Evolutionary conservation across 208 protist genomes (phyloP).

Genomic region (Trypanosoma lewisi): DNA sequence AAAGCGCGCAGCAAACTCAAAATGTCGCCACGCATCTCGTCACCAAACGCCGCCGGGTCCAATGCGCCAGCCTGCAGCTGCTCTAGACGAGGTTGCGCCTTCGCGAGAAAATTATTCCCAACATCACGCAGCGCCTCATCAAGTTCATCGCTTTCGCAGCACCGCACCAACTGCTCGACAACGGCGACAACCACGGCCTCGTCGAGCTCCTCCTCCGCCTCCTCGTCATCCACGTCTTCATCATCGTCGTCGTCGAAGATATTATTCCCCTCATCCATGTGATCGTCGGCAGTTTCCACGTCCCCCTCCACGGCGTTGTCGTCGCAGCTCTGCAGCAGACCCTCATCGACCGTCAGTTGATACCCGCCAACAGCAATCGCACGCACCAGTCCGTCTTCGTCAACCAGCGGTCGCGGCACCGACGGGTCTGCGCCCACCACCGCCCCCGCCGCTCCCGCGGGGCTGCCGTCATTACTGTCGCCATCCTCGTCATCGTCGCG

Average conservation of each 20-base stretch:
- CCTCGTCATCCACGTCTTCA: constrained; percentile 56
- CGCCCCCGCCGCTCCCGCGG: not conserved
- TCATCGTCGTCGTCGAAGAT: constrained; percentile 28
- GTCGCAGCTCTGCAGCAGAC: constrained; percentile 37
- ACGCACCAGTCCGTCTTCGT: constrained; percentile 47
- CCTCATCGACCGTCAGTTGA: constrained; percentile 65
- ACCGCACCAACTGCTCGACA: constrained; percentile 66
- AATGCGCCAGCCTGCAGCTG: constrained; percentile 24
- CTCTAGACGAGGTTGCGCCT: constrained; percentile 43
- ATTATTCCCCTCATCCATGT: not conserved
- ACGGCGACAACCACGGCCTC: constrained; percentile 58
- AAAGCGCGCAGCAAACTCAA: constrained; percentile 52
- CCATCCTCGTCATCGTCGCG: constrained; percentile 27
- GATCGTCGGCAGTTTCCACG: not conserved
- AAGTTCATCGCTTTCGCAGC: constrained; percentile 66
- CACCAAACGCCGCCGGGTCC: constrained; percentile 32
- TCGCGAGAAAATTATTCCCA: constrained; percentile 31
- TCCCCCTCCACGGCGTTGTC: constrained; percentile 1
- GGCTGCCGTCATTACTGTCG: constrained; percentile 3
- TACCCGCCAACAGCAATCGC: constrained; percentile 60
- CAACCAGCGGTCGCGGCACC: constrained; percentile 35
- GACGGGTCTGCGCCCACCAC: constrained; percentile 14
- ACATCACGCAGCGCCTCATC: constrained; percentile 37
- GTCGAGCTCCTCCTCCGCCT: constrained; percentile 68
- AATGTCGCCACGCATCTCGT: constrained; percentile 38